Evolutionary conservation across 1,139 yeast species (phyloP), one percentile per base, ranked within the genome.

Genomic region (Candida sanyaensis): DNA sequence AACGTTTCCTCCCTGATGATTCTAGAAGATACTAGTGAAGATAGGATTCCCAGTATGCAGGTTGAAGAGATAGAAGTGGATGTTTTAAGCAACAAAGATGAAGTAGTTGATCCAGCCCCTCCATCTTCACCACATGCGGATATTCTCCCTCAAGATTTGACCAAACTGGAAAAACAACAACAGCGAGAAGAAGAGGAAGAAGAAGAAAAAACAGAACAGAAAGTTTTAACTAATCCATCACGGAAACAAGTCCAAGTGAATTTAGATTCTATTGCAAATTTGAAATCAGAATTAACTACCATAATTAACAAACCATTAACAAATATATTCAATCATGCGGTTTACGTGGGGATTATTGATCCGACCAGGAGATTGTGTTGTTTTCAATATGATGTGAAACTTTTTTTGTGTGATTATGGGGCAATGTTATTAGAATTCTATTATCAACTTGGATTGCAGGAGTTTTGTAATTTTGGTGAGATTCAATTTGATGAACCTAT

Each of bases 291-390:
- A 10, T 77, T 88, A 1, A 80, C 81, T 40, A 58, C 58, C 0
- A 54, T 64, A 0, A 71, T 80, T 0, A 80, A 86, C 60, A 66
- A 71, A 29, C 76, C 77, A 5, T 64, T 93, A 28, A 86, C 96
- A 0, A 78, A 81, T 39, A 68, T 89, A 1, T 82, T 93, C 62
- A 78, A 85, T 17, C 82, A 87, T 50, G 81, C 88, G 45, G 81
- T 86, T 0, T 90, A 79, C 60, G 85, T 93, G 8, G 99, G 99
- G 0, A 69, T 93, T 5, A 93, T 89, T 1, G 98, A 92, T 62
- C 80, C 78, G 26, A 61, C 65, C 4, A 78, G 82, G 53, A 71
- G 98, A 36, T 68, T 93, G 13, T 84, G 88, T 12, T 88, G 97
- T 24, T 75, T 93, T 45, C 99, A 95, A 61, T 80, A 84, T 59